Evolutionary conservation across 257 asterid species (phyloP).

Genomic region (Fraxinus pennsylvanica): DNA sequence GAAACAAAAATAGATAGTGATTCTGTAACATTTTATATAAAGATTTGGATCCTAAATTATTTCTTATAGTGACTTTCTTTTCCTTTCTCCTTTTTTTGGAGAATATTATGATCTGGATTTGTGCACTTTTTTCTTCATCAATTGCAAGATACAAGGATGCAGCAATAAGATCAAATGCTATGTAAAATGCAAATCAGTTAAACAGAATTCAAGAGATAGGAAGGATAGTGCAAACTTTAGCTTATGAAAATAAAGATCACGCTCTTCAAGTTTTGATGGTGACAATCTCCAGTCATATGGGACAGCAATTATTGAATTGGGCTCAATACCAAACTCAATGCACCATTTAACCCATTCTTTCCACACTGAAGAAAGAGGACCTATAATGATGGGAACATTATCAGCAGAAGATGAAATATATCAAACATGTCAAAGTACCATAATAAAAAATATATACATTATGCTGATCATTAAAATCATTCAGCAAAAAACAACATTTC

Average conservation of each 20-base stretch:
- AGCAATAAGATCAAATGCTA: conserved; percentile 11
- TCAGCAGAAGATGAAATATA: conserved; percentile 25
- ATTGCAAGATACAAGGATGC: background rate
- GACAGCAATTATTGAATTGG: conserved; percentile 91
- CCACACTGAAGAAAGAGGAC: conserved; percentile 99
- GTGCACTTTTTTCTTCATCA: conserved; percentile 5
- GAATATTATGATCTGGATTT: conserved; percentile 5
- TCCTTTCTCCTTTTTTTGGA: background rate
- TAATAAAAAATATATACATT: background rate
- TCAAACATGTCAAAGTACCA: conserved; percentile 17
- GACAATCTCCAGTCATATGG: conserved; percentile 99
- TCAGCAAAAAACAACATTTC: conserved; percentile 13
- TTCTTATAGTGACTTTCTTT: conserved; percentile 11
- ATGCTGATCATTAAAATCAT: background rate
- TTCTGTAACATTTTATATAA: background rate
- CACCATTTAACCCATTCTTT: conserved; percentile 99
- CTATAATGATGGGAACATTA: conserved; percentile 43
- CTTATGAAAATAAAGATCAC: conserved; percentile 96
- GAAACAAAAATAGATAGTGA: conserved; percentile 12
- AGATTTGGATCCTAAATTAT: conserved; percentile 5
- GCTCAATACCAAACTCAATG: conserved; percentile 97
- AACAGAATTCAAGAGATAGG: conserved; percentile 13
- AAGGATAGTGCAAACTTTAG: conserved; percentile 60
- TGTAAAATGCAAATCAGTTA: background rate
- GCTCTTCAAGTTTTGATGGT: conserved; percentile 95